These are phyloP conservation scores for Capronia epimyces DNA, from an alignment of 2,329 filamentous ascomycete genomes.

Conservation along the genomic window DNA sequence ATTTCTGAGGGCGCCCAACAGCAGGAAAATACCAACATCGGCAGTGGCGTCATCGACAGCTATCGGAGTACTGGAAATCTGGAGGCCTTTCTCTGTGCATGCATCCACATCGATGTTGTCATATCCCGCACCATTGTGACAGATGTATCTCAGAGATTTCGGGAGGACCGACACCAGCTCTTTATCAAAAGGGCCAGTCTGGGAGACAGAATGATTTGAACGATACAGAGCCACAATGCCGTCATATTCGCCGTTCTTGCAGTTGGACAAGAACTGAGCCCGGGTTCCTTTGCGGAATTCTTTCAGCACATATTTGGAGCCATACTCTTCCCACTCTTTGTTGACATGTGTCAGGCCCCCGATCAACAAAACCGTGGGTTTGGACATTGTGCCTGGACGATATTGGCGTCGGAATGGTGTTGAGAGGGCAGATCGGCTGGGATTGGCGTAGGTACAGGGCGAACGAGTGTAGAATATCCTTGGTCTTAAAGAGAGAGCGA, in stretches of 20 bases:
- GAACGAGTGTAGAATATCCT: not conserved
- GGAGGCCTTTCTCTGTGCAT: slow-evolving; percentile 44
- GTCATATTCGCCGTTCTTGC: slow-evolving; percentile 51
- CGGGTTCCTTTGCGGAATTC: slow-evolving; percentile 52
- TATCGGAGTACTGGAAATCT: slow-evolving; percentile 43
- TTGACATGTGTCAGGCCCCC: slow-evolving; percentile 41
- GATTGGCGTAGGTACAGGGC: not conserved
- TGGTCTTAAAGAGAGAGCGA: no score
- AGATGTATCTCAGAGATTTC: slow-evolving; percentile 45
- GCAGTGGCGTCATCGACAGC: slow-evolving; percentile 46
- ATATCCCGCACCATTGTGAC: slow-evolving; percentile 55
- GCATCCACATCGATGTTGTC: slow-evolving; percentile 55
- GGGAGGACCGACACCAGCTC: slow-evolving; percentile 46
- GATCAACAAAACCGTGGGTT: slow-evolving; percentile 40
- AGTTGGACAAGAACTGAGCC: slow-evolving; percentile 52
- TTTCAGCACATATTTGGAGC: slow-evolving; percentile 40
- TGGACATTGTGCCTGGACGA: slow-evolving; percentile 20
- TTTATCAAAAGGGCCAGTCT: slow-evolving; percentile 45
- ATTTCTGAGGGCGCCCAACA: slow-evolving; percentile 45
- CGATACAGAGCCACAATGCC: slow-evolving; percentile 54
- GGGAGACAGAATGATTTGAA: slow-evolving; percentile 52
- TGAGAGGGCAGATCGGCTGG: not conserved
- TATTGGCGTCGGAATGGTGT: not conserved
- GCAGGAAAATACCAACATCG: slow-evolving; percentile 44
- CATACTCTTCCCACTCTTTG: slow-evolving; percentile 41